Evolutionary conservation across 805 yeast genomes (phyloP).

Genomic region (Komagataella mondaviorum): DNA sequence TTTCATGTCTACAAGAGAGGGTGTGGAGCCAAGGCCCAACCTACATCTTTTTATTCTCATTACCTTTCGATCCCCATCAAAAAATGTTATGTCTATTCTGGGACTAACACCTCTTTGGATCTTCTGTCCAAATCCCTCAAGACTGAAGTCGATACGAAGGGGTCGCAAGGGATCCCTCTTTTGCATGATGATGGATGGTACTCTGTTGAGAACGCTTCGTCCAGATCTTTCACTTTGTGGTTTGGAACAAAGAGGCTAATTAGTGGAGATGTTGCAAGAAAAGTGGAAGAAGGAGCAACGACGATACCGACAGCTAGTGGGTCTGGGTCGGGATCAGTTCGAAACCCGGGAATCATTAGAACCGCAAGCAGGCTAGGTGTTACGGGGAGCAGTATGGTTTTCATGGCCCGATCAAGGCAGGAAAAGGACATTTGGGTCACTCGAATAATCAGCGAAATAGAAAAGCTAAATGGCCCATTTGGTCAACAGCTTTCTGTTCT

Average conservation of each 20-base stretch:
- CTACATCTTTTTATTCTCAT: slow-evolving; percentile 33
- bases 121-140: slow-evolving; percentile 27
- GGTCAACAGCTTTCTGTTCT: slow-evolving; percentile 7
- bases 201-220: slow-evolving; percentile 63
- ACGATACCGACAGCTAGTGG: slow-evolving; percentile 1
- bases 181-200: slow-evolving; percentile 75
- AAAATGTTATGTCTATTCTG: slow-evolving; percentile 68
- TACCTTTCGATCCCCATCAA: slow-evolving; percentile 47
- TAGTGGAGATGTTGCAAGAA: slow-evolving; percentile 9
- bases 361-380: slow-evolving; percentile 45
- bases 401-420: slow-evolving; percentile 69
- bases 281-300: not conserved
- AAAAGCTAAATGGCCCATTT: slow-evolving; percentile 16
- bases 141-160: slow-evolving; percentile 37
- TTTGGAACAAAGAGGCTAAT: slow-evolving; percentile 49
- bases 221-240: slow-evolving; percentile 78
- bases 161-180: slow-evolving; percentile 50
- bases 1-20: slow-evolving; percentile 35
- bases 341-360: slow-evolving; percentile 20
- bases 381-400: slow-evolving; percentile 55
- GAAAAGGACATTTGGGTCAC: slow-evolving; percentile 79
- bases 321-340: slow-evolving; percentile 6
- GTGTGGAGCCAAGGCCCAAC: slow-evolving; percentile 15
- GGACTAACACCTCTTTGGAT: slow-evolving; percentile 43
- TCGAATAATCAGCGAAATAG: slow-evolving; percentile 27